These are phyloP conservation scores for Rasamsonia emersonii DNA, from an alignment of 2,329 filamentous ascomycete species.

Conservation along the genomic window DNA sequence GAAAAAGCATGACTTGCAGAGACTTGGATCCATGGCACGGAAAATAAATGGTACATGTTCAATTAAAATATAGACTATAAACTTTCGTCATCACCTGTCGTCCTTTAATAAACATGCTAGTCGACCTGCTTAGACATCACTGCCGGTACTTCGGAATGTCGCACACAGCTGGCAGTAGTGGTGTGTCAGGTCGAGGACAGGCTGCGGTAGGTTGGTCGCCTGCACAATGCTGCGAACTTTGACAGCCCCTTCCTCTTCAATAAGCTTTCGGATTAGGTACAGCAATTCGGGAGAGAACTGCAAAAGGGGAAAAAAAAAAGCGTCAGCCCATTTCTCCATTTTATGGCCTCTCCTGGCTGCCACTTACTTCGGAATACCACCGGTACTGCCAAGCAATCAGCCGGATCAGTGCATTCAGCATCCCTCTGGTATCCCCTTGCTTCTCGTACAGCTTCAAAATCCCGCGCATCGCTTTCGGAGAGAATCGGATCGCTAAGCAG, in stretches of 20 bases:
- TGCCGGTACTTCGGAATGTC: conserved; percentile 89
- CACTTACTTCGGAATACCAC: conserved; percentile 88
- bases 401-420: conserved; percentile 75
- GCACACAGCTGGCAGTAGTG: conserved; percentile 93
- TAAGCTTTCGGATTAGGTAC: conserved; percentile 78
- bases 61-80: no score
- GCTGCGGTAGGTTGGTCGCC: conserved; percentile 85
- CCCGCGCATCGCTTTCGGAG: conserved; percentile 81
- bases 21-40: no score
- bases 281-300: conserved; percentile 87
- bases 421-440: conserved; percentile 69
- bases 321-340: no score
- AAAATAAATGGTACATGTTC: no score
- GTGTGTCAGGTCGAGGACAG: conserved; percentile 88
- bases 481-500: conserved; percentile 81
- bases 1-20: no score
- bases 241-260: conserved; percentile 94
- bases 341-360: no score
- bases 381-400: conserved; percentile 97
- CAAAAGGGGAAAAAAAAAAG: conserved; percentile 1
- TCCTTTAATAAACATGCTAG: no score
- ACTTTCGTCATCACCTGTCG: no score
- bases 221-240: conserved; percentile 97
- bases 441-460: conserved; percentile 73
- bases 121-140: conserved; percentile 64